Evolutionary conservation across 1,139 yeast genomes (phyloP).

Genomic region (Schizosaccharomyces versatilis): DNA sequence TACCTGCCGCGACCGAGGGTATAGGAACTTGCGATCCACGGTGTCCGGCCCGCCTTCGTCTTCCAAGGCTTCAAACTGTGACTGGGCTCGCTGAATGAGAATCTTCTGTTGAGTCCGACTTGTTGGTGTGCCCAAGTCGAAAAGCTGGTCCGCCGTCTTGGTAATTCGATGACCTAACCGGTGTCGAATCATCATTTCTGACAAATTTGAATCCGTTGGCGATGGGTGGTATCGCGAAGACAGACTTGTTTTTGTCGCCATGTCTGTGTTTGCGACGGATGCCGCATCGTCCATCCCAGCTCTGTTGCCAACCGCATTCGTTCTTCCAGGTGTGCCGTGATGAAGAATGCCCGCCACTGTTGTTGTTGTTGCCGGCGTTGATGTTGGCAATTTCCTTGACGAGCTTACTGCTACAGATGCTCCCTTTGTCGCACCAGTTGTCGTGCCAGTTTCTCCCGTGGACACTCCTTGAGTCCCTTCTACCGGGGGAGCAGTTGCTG

Average conservation of each 20-base stretch:
- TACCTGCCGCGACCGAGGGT: not conserved
- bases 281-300: not conserved
- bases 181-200: not conserved
- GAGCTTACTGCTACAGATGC: too few relatives aligned
- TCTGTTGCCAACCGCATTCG: not conserved
- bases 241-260: too few relatives aligned
- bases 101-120: not conserved
- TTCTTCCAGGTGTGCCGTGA: not conserved
- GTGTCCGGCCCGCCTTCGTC: not conserved
- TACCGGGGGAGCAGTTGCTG: too few relatives aligned
- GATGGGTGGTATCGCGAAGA: too few relatives aligned
- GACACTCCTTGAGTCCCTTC: too few relatives aligned
- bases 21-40: not conserved
- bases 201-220: not conserved
- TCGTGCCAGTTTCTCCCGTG: too few relatives aligned
- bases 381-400: too few relatives aligned
- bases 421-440: too few relatives aligned
- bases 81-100: not conserved
- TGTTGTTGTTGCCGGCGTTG: too few relatives aligned
- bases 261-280: not conserved
- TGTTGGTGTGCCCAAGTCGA: not conserved
- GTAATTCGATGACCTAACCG: not conserved
- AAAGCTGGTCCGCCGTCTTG: not conserved
- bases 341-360: too few relatives aligned
- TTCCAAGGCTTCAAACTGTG: not conserved